phyloP scores from a whole-genome alignment of 306 rosid species.

The Lathyrus oleraceus region DNA sequence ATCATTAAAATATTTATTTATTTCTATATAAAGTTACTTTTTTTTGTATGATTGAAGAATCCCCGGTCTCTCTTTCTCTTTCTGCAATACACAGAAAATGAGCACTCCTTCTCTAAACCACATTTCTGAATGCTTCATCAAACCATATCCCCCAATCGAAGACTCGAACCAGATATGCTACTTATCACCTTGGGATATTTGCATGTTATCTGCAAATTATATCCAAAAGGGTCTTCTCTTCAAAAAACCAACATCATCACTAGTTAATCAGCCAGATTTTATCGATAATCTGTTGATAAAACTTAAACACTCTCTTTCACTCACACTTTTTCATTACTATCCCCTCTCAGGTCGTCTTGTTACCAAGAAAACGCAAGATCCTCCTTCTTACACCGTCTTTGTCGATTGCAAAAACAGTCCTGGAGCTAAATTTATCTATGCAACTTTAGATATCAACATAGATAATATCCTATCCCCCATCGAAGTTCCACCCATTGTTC shows the following conservation, averaged over 20 bases:
- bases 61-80: too few relatives aligned
- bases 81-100: neutral
- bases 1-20: too few relatives aligned
- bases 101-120: neutral
- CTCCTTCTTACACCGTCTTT: conserved; percentile 35
- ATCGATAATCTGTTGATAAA: conserved; percentile 26
- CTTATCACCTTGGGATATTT: conserved; percentile 38
- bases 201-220: neutral
- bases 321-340: conserved; percentile 56
- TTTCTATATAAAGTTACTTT: too few relatives aligned
- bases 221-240: conserved; percentile 43
- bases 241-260: conserved; percentile 40
- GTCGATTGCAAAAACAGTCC: conserved; percentile 45
- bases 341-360: conserved; percentile 60
- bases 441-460: conserved; percentile 43
- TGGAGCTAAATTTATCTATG: conserved; percentile 54
- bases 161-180: conserved; percentile 21
- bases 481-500: conserved; percentile 53
- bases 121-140: conserved; percentile 45
- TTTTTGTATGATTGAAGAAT: too few relatives aligned
- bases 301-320: conserved; percentile 59
- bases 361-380: conserved; percentile 33
- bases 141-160: conserved; percentile 5
- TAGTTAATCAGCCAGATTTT: conserved; percentile 16
- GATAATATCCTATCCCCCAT: conserved; percentile 55